Percentiles rank a stretch among this genome's conserved stretches.
phyloP scores from a whole-genome alignment of 495 filamentous ascomycete species.

The Lepraria neglecta region DNA sequence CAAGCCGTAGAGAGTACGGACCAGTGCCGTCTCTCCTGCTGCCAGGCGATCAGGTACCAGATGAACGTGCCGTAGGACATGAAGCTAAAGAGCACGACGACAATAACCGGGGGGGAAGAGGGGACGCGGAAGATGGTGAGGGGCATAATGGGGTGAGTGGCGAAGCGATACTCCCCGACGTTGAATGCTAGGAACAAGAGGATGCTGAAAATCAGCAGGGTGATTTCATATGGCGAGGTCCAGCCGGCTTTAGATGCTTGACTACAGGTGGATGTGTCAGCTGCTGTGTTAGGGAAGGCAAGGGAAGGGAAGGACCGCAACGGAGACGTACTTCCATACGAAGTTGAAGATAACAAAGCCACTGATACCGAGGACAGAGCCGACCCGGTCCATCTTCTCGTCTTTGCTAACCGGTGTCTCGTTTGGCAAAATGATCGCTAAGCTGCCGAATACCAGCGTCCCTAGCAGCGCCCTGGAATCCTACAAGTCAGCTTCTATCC shows the following conservation, averaged over 20 bases:
- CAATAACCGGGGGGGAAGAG: constrained; percentile 42
- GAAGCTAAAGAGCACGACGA: constrained; percentile 45
- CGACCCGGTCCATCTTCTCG: constrained; percentile 45
- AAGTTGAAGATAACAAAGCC: constrained; percentile 49
- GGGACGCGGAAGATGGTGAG: constrained; percentile 47
- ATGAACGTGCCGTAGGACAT: constrained; percentile 47
- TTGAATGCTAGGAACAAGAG: constrained; percentile 38
- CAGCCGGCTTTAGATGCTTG: constrained; percentile 49
- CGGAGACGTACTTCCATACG: background rate
- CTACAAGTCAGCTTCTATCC: background rate
- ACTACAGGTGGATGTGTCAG: constrained; percentile 25
- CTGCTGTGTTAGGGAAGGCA: constrained; percentile 1
- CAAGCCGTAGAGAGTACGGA: constrained; percentile 40
- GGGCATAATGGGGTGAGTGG: constrained; percentile 44
- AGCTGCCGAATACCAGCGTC: constrained; percentile 30
- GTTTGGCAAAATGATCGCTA: constrained; percentile 34
- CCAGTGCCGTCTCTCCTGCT: constrained; percentile 43
- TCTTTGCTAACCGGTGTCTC: constrained; percentile 40
- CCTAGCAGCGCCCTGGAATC: constrained; percentile 35
- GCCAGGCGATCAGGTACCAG: constrained; percentile 46
- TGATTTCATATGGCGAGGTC: constrained; percentile 41
- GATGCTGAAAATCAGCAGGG: constrained; percentile 40
- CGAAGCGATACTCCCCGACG: constrained; percentile 42
- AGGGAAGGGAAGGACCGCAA: background rate
- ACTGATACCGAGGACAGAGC: constrained; percentile 41